Evolutionary conservation across 148 eudicot genomes (phyloP).

Genomic region (Camellia sinensis): DNA sequence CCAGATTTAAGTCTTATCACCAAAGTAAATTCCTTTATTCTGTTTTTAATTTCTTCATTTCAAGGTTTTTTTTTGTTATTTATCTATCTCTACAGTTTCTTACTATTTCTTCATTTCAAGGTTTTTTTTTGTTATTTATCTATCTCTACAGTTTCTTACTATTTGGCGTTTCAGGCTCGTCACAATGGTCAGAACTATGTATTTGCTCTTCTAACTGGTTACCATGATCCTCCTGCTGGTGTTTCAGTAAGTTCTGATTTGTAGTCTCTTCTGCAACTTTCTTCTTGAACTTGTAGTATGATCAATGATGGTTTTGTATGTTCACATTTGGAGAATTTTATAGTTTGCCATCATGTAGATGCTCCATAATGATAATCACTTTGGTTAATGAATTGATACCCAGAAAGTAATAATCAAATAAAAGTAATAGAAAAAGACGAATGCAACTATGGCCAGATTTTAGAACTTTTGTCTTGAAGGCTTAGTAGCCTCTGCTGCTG

Average conservation of each 20-base stretch:
- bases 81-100: constrained; percentile 4
- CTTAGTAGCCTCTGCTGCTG: background rate
- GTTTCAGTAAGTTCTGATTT: constrained; percentile 51
- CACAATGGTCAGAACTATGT: constrained; percentile 98
- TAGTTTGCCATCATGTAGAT: background rate
- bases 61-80: background rate
- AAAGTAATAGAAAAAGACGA: background rate
- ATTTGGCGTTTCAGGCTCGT: constrained; percentile 64
- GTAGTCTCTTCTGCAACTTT: background rate
- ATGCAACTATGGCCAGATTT: background rate
- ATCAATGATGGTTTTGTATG: background rate
- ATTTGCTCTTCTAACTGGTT: constrained; percentile 83
- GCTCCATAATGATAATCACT: background rate
- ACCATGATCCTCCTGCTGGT: constrained; percentile 99
- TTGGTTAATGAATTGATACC: background rate
- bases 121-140: too few relatives aligned
- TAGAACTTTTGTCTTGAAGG: background rate
- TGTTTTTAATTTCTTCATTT: background rate
- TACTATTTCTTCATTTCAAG: too few relatives aligned
- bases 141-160: too few relatives aligned
- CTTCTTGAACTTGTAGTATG: background rate
- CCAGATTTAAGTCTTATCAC: constrained; percentile 96
- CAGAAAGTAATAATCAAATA: background rate
- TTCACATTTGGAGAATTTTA: background rate
- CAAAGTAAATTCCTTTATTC: constrained; percentile 47